Conservation (phyloP, 1,284 basidiomycete species). For the Tetrapyrgos nigripes region DNA sequence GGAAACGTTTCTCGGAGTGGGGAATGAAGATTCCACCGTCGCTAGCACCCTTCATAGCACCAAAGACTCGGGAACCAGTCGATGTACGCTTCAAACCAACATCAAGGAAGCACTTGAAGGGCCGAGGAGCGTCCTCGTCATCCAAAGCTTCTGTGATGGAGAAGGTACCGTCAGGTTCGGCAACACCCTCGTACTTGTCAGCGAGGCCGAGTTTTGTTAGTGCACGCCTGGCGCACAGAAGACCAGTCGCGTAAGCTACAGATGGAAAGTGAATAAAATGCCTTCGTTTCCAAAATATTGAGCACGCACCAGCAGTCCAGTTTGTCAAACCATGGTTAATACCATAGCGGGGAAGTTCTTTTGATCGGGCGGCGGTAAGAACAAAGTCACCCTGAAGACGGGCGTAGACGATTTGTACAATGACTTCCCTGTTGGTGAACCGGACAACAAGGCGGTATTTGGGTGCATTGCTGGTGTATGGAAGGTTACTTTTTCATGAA, state of each 20-base stretch:
- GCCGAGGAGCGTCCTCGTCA: slow-evolving; percentile 94
- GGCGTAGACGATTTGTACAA: slow-evolving; percentile 95
- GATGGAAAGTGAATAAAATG: slow-evolving; percentile 8
- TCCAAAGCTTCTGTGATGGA: slow-evolving; percentile 84
- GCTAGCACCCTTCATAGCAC: slow-evolving; percentile 98
- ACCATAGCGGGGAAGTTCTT: slow-evolving; percentile 95
- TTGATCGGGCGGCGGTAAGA: slow-evolving; percentile 86
- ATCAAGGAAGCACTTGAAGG: slow-evolving; percentile 99
- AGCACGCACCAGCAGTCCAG: slow-evolving; percentile 86
- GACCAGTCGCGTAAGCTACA: slow-evolving; percentile 95
- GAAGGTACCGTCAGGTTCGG: slow-evolving; percentile 91
- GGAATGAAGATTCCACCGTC: slow-evolving; percentile 99
- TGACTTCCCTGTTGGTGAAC: slow-evolving; percentile 94
- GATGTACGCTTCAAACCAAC: slow-evolving; percentile 99
- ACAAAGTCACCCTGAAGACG: slow-evolving; percentile 98
- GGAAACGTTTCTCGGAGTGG: slow-evolving; percentile 98
- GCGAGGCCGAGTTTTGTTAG: slow-evolving; percentile 95
- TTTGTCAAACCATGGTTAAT: slow-evolving; percentile 99
- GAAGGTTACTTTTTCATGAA: slow-evolving; percentile 2
- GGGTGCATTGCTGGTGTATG: slow-evolving; percentile 76
- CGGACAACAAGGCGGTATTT: slow-evolving; percentile 99
- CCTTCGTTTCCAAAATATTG: slow-evolving; percentile 7
- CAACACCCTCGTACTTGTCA: slow-evolving; percentile 98
- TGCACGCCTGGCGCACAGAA: slow-evolving; percentile 94
- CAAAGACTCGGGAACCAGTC: slow-evolving; percentile 98